A percentile compares a stretch with the other conserved stretches of the same genome.
Evolutionary conservation across 139 green algal genomes (phyloP).

Genomic region (Chloropicon primus): DNA sequence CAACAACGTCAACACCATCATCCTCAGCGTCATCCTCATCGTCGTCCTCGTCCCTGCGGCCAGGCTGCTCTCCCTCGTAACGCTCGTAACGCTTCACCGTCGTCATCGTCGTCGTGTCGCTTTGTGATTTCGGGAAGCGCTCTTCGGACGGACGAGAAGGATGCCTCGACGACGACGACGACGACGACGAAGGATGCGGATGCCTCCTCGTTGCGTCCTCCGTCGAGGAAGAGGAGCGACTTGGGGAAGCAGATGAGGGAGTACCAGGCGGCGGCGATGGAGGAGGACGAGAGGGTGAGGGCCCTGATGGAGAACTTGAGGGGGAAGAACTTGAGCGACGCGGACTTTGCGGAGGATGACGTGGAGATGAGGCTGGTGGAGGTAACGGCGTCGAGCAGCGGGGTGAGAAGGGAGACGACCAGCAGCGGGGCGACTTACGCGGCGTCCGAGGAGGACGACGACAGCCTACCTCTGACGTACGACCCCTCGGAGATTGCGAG

Average conservation of each 20-base stretch:
- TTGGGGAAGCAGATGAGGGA: not conserved
- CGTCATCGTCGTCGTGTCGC: no score
- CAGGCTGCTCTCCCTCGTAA: no score
- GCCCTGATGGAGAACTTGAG: not conserved
- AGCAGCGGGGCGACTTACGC: not conserved
- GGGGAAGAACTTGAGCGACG: not conserved
- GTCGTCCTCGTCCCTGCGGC: no score
- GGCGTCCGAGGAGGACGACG: conserved; percentile 20
- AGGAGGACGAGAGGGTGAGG: not conserved
- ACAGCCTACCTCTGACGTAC: conserved; percentile 69
- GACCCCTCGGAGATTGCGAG: conserved; percentile 64
- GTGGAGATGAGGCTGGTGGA: conserved; percentile 61
- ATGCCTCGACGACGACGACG: no score
- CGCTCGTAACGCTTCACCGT: no score
- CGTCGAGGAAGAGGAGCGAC: not conserved
- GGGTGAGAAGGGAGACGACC: conserved; percentile 1
- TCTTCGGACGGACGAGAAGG: no score
- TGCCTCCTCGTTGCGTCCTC: no score
- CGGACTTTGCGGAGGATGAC: conserved; percentile 3
- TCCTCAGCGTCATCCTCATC: no score
- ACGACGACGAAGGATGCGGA: not conserved
- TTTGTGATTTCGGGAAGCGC: no score
- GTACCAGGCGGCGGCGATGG: not conserved
- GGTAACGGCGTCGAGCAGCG: conserved; percentile 3
- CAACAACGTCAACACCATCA: no score